A percentile compares a stretch with the other conserved stretches of the same genome.
Conservation (phyloP, 352 stramenopile species). For the Plasmopara muralis region DNA sequence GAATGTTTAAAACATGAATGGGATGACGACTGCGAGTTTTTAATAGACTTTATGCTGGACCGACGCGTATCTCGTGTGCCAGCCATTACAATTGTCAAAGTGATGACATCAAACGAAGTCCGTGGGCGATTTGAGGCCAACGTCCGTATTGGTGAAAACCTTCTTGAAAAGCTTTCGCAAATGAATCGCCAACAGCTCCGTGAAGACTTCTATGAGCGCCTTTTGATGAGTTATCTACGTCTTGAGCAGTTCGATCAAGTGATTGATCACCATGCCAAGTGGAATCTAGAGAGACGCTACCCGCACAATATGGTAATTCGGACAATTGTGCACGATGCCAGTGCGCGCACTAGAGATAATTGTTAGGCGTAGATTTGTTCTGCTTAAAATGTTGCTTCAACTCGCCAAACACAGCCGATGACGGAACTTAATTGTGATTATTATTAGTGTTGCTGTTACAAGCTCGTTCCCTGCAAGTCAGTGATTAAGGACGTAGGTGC, state of each 20-base stretch:
- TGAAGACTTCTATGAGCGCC: conserved; percentile 31
- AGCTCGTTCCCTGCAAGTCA: no score
- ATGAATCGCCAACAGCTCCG: conserved; percentile 20
- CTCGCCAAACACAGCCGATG: no score
- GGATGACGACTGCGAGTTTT: conserved; percentile 25
- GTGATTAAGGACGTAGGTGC: no score
- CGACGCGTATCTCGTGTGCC: conserved; percentile 20
- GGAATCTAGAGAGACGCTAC: conserved; percentile 25
- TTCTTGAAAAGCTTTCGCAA: conserved; percentile 18
- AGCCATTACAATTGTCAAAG: conserved; percentile 24
- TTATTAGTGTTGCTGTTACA: no score
- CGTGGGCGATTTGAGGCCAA: conserved; percentile 29
- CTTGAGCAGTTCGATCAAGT: conserved; percentile 32
- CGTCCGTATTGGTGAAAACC: conserved; percentile 24
- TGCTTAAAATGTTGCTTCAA: no score
- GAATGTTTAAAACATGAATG: conserved; percentile 26
- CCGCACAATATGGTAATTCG: conserved; percentile 29
- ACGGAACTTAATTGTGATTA: no score
- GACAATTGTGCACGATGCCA: conserved; percentile 27
- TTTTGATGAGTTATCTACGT: conserved; percentile 33
- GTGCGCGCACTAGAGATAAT: conserved; percentile 17
- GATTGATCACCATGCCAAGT: conserved; percentile 10
- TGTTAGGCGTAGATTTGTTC: background rate
- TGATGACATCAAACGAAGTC: conserved; percentile 31
- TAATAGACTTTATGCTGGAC: conserved; percentile 28